Base-by-base conservation (phyloP, 2,329 filamentous ascomycete genomes). In the Cladosporium oxysporum region DNA sequence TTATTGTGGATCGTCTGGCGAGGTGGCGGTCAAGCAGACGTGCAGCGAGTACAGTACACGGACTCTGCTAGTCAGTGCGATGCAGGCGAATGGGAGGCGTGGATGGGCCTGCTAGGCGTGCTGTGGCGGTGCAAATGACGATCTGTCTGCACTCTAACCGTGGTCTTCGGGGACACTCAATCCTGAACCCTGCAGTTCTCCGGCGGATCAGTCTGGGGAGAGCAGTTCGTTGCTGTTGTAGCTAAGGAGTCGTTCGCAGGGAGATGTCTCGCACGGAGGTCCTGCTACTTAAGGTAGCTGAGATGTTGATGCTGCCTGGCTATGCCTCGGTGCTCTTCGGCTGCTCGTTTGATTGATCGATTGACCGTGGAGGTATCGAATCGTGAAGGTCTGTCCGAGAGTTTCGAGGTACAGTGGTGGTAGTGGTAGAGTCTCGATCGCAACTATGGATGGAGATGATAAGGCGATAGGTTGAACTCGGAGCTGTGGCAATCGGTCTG, bases 101-200 rank as follows among this genome's bases (percentile, higher is more conserved):
- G 29, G 2, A 10, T 11, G 2, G 28, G 26, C 28, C 4, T 11
- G 52, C 16, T 31, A 31, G 28, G 52, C 26, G 52, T n/a, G 31
- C 28, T 33, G 50, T 63, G 61, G 50, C 61, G 35, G 50, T 63
- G 61, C 61, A 47, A 63, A 63, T 63, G 37, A 57, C 50, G 50
- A 35, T 33, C 31, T 49, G 61, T 63, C 31, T 52, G 41, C 61
- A 57, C 47, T 16, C 47, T 44, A 52, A 53, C 60, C 60, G 60
- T 62, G 60, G 60, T 53, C 60, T 10, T 62, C 60, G 60, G 47
- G 49, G 60, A 62, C 29, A 33, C 52, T 55, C 18, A 31, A 55
- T 31, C 33, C 12, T 29, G 28, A 55, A 55, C 52, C 52, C 52
- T 55, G 52, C 52, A 18, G 33, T 21, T 18, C 28, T 29, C 52